Conservation (phyloP, 495 filamentous ascomycete genomes). For the Usnea hakonensis region DNA sequence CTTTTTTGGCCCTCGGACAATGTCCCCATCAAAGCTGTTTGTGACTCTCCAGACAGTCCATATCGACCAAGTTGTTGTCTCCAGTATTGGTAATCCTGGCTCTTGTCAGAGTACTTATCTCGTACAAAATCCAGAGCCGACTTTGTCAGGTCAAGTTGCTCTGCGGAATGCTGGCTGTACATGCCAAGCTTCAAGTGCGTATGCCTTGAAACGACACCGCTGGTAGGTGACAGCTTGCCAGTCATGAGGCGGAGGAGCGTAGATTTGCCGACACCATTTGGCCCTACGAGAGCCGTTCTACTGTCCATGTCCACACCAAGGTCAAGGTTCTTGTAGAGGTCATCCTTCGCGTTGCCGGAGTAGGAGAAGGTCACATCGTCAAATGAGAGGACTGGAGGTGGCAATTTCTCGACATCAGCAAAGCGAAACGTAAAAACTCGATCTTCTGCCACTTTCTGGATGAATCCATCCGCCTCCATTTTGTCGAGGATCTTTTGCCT, state of each 20-base stretch:
- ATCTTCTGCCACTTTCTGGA: slow-evolving; percentile 79
- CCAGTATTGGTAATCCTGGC: slow-evolving; percentile 99
- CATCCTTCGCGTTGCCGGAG: slow-evolving; percentile 79
- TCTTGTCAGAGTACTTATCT: slow-evolving; percentile 82
- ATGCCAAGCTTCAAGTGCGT: slow-evolving; percentile 97
- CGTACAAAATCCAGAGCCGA: slow-evolving; percentile 95
- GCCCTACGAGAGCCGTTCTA: slow-evolving; percentile 90
- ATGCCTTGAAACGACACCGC: slow-evolving; percentile 76
- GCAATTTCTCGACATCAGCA: slow-evolving; percentile 96
- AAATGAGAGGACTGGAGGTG: slow-evolving; percentile 91
- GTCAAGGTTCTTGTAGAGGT: slow-evolving; percentile 92
- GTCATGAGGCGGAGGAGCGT: slow-evolving; percentile 97
- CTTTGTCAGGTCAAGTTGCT: slow-evolving; percentile 97
- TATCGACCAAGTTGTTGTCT: slow-evolving; percentile 93
- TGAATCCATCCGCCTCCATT: slow-evolving; percentile 99
- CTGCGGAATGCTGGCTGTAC: slow-evolving; percentile 96
- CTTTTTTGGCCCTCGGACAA: slow-evolving; percentile 96
- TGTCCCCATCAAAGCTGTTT: slow-evolving; percentile 96
- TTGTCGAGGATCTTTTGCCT: slow-evolving; percentile 99
- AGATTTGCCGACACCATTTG: slow-evolving; percentile 99
- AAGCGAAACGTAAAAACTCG: slow-evolving; percentile 97
- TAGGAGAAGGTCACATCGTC: slow-evolving; percentile 98
- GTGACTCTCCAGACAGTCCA: slow-evolving; percentile 80
- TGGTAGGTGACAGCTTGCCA: slow-evolving; percentile 80
- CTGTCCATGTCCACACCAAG: slow-evolving; percentile 99